Evolutionary conservation across 2,329 filamentous ascomycete species (phyloP), one percentile per base, ranked within the genome.

Genomic region (Alternaria longipes): DNA sequence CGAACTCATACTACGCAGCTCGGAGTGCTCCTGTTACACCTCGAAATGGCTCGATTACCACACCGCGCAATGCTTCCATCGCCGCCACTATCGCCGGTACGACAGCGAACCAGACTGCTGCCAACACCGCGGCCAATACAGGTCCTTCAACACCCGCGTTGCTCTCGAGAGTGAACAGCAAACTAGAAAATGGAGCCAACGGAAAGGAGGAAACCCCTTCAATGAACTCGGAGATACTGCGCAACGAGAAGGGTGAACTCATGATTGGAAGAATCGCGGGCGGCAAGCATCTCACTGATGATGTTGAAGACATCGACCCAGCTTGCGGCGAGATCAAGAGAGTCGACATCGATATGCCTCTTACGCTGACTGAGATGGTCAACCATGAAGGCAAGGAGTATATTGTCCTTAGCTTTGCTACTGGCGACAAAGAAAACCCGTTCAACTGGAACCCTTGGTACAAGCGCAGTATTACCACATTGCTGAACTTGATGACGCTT

Each of bases 391-490:
- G 60, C 52, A 73, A 72, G 32, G 68, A 73, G 12, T 73, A 71
- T 55, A 67, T 73, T 22, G 60, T 73, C 14, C 50, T 73, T 18
- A 71, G 65, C 11, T 73, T 72, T 18, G 70, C 70, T 3, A 73
- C 69, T 18, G 70, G 66, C 30, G 70, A 73, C 12, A 66, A 63
- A 18, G 62, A 73, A 55, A 73, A 73, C 41, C 70, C 70, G 0
- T 73, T 73, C 60, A 73, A 73, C 53, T 73, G 69, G 70, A 73
- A 71, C 6, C 66, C 64, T 3, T 73, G 70, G 69, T 72, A 73
- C 62, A 73, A 73, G 62, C 68, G 70, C 30, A 65, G 65, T 50
- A 68, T 73, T 47, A 71, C 69, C 12, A 73, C 69, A n/a, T 66
- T 73, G 62, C 60, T 73, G 22, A 72, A 72, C 49, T 34, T 73